Evolutionary conservation across 768 basidiomycete species (phyloP).

Genomic region (Rhodosporidiobolus sp.): DNA sequence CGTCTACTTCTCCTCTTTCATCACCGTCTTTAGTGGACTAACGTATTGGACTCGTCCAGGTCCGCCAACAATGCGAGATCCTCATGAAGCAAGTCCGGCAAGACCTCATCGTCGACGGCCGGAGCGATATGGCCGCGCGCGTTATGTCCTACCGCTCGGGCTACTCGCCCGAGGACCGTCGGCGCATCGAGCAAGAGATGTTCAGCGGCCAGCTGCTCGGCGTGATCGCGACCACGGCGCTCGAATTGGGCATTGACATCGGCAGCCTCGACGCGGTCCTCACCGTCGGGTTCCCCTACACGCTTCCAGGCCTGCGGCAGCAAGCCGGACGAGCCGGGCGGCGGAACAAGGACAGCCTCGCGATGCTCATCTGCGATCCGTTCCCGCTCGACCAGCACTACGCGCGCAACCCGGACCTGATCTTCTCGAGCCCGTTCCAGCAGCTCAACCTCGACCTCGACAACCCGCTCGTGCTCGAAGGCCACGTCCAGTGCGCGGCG

Average conservation of each 20-base stretch:
- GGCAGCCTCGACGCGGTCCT: slow-evolving; percentile 67
- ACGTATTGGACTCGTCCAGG: slow-evolving; percentile 52
- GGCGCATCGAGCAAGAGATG: slow-evolving; percentile 78
- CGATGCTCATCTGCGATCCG: slow-evolving; percentile 63
- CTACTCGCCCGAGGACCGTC: slow-evolving; percentile 71
- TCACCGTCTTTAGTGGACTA: too few species aligned
- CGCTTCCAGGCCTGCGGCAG: slow-evolving; percentile 77
- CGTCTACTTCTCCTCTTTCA: not conserved
- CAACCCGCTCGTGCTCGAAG: slow-evolving; percentile 71
- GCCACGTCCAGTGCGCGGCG: slow-evolving; percentile 81
- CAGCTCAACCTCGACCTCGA: slow-evolving; percentile 70
- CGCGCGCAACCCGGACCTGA: slow-evolving; percentile 63
- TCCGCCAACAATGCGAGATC: slow-evolving; percentile 75
- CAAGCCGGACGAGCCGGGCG: slow-evolving; percentile 86
- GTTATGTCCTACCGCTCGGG: slow-evolving; percentile 84
- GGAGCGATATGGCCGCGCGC: slow-evolving; percentile 67
- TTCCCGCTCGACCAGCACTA: slow-evolving; percentile 74
- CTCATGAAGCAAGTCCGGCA: slow-evolving; percentile 69
- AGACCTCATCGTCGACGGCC: slow-evolving; percentile 69
- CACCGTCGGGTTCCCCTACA: slow-evolving; percentile 78
- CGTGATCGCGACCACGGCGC: slow-evolving; percentile 82
- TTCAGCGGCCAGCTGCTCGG: slow-evolving; percentile 80
- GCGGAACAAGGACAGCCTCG: slow-evolving; percentile 71
- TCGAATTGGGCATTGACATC: slow-evolving; percentile 66
- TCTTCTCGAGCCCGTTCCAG: slow-evolving; percentile 61